Evolutionary conservation across 2,329 filamentous ascomycete genomes (phyloP).

Genomic region (Emergomyces orientalis): DNA sequence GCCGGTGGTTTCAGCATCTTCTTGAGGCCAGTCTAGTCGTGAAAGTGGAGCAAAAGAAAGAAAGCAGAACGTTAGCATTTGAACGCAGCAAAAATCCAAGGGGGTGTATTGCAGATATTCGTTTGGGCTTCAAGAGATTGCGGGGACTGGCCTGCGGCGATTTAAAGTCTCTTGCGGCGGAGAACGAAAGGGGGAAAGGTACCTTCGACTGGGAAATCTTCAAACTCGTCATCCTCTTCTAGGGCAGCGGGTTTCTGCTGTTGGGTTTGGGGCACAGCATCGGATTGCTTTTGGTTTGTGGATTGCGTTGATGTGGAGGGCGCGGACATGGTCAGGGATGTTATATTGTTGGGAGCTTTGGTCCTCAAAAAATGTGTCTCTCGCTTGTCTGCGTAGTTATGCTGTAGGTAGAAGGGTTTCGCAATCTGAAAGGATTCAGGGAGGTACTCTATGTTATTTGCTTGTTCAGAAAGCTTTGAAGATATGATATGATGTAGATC

Average conservation of each 20-base stretch:
- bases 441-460: background rate
- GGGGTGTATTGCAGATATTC: background rate
- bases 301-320: constrained; percentile 16
- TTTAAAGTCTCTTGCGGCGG: background rate
- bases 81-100: background rate
- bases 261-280: constrained; percentile 39
- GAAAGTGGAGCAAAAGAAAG: constrained; percentile 1
- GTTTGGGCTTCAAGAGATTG: background rate
- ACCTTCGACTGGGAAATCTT: constrained; percentile 98
- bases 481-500: background rate
- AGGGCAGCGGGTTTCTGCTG: constrained; percentile 61
- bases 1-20: constrained; percentile 62
- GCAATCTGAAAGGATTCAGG: no score
- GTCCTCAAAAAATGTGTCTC: background rate
- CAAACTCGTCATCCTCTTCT: constrained; percentile 97
- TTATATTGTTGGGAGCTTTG: background rate
- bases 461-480: background rate
- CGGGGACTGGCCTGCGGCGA: background rate
- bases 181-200: constrained; percentile 16
- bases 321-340: constrained; percentile 39
- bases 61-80: background rate
- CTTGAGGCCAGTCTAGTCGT: constrained; percentile 75
- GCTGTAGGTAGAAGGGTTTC: no score
- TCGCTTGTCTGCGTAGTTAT: background rate
- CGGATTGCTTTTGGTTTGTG: constrained; percentile 27